Evolutionary conservation across 2,329 filamentous ascomycete species (phyloP).

Genomic region (Lithohypha guttulata): DNA sequence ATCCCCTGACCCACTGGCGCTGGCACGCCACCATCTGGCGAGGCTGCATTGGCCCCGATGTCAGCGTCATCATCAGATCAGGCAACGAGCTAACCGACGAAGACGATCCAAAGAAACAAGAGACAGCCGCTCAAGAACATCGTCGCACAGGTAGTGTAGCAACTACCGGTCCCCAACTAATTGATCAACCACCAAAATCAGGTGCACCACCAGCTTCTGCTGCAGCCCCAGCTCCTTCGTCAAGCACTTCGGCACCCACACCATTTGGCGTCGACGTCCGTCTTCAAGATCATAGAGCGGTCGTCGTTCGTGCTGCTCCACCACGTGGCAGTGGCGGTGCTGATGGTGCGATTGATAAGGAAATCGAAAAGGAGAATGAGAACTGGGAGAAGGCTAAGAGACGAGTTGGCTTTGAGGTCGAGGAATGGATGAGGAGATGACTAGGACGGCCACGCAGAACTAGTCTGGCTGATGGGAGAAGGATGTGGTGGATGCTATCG

Average conservation of each 20-base stretch:
- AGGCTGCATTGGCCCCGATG: slow-evolving; percentile 68
- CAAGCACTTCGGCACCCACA: background rate
- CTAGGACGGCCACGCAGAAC: background rate
- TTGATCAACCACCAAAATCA: background rate
- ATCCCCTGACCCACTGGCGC: slow-evolving; percentile 85
- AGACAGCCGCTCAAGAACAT: background rate
- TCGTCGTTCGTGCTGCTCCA: slow-evolving; percentile 30
- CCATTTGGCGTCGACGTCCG: slow-evolving; percentile 20
- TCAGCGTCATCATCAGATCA: slow-evolving; percentile 36
- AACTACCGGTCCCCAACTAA: background rate
- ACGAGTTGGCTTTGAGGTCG: slow-evolving; percentile 73
- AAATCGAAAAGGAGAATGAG: slow-evolving; percentile 24
- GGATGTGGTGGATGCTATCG: no score
- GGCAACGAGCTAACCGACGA: slow-evolving; percentile 27
- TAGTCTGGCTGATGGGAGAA: no score
- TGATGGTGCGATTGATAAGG: slow-evolving; percentile 20
- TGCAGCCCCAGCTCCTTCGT: background rate
- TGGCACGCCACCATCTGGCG: slow-evolving; percentile 95
- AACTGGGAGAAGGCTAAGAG: slow-evolving; percentile 60
- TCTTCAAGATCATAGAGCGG: slow-evolving; percentile 18
- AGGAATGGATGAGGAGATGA: slow-evolving; percentile 50
- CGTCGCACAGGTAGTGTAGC: slow-evolving; percentile 1
- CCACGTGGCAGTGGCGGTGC: slow-evolving; percentile 6
- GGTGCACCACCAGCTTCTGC: slow-evolving; percentile 1
- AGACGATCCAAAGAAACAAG: slow-evolving; percentile 38